Percentiles rank a stretch among this genome's conserved stretches.
These are phyloP conservation scores for Hyphopichia burtonii DNA, from an alignment of 1,139 yeast genomes.

Conservation along the genomic window DNA sequence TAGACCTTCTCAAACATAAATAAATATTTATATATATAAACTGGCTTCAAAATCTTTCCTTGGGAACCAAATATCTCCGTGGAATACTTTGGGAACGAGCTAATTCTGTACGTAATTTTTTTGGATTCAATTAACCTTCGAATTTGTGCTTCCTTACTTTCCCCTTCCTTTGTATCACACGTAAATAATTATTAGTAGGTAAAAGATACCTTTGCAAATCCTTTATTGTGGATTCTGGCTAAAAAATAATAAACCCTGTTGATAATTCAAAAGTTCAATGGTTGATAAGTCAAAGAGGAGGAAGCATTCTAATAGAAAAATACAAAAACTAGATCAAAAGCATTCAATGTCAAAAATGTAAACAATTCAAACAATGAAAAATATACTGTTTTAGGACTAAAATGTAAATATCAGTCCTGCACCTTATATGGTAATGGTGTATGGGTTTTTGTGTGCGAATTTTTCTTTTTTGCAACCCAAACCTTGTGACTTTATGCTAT, in stretches of 20 bases:
- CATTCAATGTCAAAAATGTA: background rate
- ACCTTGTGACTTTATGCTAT: background rate
- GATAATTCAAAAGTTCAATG: background rate
- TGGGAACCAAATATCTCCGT: background rate
- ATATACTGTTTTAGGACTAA: background rate
- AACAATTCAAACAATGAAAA: background rate
- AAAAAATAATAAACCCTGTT: background rate
- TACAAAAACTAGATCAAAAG: background rate
- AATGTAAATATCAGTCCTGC: slow-evolving; percentile 1
- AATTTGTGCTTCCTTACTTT: background rate
- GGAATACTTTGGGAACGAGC: too few relatives aligned
- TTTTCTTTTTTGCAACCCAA: background rate
- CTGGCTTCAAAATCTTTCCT: background rate
- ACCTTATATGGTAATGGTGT: too few relatives aligned
- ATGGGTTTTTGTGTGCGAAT: background rate
- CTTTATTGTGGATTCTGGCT: background rate
- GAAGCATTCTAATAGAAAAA: background rate
- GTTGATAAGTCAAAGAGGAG: background rate
- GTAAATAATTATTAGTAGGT: background rate
- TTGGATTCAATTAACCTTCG: too few relatives aligned
- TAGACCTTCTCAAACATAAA: too few relatives aligned
- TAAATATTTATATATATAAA: too few relatives aligned
- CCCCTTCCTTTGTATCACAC: background rate
- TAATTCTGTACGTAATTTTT: too few relatives aligned
- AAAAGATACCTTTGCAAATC: background rate